phyloP scores from a whole-genome alignment of 2,329 filamentous ascomycete genomes.

The Endoconidiophora polonica region DNA sequence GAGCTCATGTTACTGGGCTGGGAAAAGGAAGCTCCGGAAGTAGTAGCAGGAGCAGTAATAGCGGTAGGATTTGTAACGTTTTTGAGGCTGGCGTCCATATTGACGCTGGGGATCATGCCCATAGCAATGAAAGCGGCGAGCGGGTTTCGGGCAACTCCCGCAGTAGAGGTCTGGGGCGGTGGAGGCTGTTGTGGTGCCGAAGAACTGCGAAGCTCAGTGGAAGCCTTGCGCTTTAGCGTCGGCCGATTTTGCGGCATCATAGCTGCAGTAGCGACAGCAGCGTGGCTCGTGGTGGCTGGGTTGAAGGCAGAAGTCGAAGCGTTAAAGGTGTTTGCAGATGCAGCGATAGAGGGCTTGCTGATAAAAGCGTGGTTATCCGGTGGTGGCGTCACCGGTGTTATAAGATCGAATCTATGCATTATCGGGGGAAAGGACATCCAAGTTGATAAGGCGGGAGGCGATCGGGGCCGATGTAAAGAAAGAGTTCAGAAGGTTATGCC shows the following conservation, averaged over 20 bases:
- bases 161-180: constrained; percentile 15
- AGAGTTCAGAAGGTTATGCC: not conserved
- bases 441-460: not conserved
- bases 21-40: not conserved
- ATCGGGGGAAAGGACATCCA: constrained; percentile 11
- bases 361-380: constrained; percentile 23
- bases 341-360: constrained; percentile 1
- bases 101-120: constrained; percentile 2
- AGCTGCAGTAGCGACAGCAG: not conserved
- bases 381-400: constrained; percentile 24
- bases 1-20: not conserved
- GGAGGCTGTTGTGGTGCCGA: constrained; percentile 12
- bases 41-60: not conserved
- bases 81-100: not conserved
- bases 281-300: no score
- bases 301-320: no score
- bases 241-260: constrained; percentile 8
- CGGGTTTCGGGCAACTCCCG: constrained; percentile 7
- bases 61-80: not conserved
- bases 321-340: constrained; percentile 5
- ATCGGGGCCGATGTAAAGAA: not conserved
- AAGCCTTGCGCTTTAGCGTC: constrained; percentile 10
- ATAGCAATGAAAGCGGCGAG: constrained; percentile 5
- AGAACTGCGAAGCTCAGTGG: constrained; percentile 11
- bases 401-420: constrained; percentile 16